Base-by-base conservation (phyloP, 805 yeast species). In the Candida dajiaensis region DNA sequence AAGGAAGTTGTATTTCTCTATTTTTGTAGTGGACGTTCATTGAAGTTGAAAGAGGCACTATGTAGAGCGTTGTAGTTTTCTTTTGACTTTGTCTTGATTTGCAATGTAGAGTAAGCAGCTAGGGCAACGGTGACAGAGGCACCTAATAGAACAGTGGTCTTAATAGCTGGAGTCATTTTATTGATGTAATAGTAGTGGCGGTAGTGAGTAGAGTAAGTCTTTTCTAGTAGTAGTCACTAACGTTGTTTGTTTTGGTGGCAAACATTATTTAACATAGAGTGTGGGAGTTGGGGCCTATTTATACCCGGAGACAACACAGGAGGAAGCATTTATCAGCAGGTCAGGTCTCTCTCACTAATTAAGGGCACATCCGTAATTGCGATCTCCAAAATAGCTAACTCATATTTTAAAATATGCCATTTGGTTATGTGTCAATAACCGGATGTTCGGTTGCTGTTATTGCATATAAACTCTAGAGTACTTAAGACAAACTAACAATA, bases 21-120 rank as follows among this genome's bases (percentile, higher is more conserved):
- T 42, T 49, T 48, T 35, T 47, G 52, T 6, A 44, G 40, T 9
- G 44, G 45, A n/a, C 49, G 44, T 22, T 46, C 47, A 43, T 38
- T 45, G 19, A 48, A 23, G 19, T 44, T 46, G 35, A 26, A 46
- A 3, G 50, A 42, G 22, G 48, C 47, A 15, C 49, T 45, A 20
- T 44, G 43, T 33, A 58, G 36, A 5, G 54, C 43, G 10, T 45
- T 47, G 26, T 46, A 41, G 50, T 59, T 59, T 47, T 59, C 63
- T 36, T 46, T 51, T 12, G 60, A 52, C 45, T 56, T 59, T 2
- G 50, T 38, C 26, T 48, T 53, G 18, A 59, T 25, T 44, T 59
- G 53, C 26, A 48, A 36, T 6, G 53, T 38, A 38, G 62, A 56
- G 53, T 58, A 58, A 3, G 53, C 56, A 10, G 58, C 48, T 35